These are phyloP conservation scores for Scedosporium aurantiacum DNA, from an alignment of 2,329 filamentous ascomycete genomes.

Conservation along the genomic window DNA sequence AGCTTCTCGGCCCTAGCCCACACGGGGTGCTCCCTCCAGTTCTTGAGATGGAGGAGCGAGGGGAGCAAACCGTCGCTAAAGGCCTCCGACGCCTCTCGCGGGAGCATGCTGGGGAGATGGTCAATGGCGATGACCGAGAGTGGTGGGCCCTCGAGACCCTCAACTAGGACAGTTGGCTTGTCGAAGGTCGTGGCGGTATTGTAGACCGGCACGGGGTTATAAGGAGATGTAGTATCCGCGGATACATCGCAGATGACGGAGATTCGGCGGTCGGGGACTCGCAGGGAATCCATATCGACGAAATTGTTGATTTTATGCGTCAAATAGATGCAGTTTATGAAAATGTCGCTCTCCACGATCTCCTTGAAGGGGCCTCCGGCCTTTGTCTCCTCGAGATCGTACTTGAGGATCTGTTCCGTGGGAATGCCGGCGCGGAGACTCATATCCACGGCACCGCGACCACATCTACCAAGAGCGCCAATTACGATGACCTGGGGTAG, in stretches of 20 bases:
- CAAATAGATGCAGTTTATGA: constrained; percentile 87
- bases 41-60: constrained; percentile 64
- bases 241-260: constrained; percentile 72
- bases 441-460: constrained; percentile 73
- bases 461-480: constrained; percentile 74
- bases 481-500: constrained; percentile 72
- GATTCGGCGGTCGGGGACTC: constrained; percentile 60
- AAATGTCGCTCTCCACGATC: constrained; percentile 64
- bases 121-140: constrained; percentile 81
- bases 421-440: constrained; percentile 54
- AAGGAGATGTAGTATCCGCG: constrained; percentile 62
- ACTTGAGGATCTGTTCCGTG: constrained; percentile 41
- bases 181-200: constrained; percentile 75
- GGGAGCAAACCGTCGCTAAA: constrained; percentile 73
- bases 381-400: constrained; percentile 67
- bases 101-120: constrained; percentile 72
- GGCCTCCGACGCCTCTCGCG: constrained; percentile 75
- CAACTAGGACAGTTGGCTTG: constrained; percentile 72
- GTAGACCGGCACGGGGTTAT: constrained; percentile 71
- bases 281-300: constrained; percentile 39
- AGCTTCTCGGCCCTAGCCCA: constrained; percentile 78
- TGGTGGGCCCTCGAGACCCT: constrained; percentile 43
- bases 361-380: constrained; percentile 66
- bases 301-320: constrained; percentile 65
- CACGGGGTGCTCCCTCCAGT: constrained; percentile 61